Conservation (phyloP, 805 yeast genomes). For the Vanderwaltozyma polyspora region DNA sequence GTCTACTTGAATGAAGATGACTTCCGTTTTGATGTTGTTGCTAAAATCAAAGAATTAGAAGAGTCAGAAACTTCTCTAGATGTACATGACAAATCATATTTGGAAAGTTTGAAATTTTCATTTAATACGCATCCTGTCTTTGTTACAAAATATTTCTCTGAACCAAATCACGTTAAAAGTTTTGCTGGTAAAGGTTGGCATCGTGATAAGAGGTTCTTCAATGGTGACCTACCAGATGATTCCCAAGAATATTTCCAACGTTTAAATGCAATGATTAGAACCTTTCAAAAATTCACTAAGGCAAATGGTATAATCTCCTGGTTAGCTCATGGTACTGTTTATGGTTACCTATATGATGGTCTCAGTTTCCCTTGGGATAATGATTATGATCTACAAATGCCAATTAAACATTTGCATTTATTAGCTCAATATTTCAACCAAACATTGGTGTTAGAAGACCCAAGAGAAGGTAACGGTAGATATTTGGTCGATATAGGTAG, state of each 20-base stretch:
- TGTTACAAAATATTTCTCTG: slow-evolving; percentile 31
- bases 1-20: slow-evolving; percentile 13
- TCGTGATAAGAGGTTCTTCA: slow-evolving; percentile 49
- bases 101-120: slow-evolving; percentile 27
- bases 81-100: slow-evolving; percentile 22
- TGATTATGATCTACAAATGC: slow-evolving; percentile 54
- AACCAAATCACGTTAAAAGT: slow-evolving; percentile 15
- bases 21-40: slow-evolving; percentile 20
- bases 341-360: slow-evolving; percentile 58
- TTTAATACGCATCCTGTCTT: slow-evolving; percentile 19
- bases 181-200: slow-evolving; percentile 27
- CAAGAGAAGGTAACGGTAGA: slow-evolving; percentile 41
- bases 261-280: slow-evolving; percentile 36
- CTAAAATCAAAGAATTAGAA: slow-evolving; percentile 18
- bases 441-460: slow-evolving; percentile 36
- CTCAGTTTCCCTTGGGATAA: slow-evolving; percentile 53
- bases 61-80: slow-evolving; percentile 12
- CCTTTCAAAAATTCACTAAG: slow-evolving; percentile 39
- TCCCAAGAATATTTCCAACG: slow-evolving; percentile 21
- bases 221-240: slow-evolving; percentile 29
- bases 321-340: slow-evolving; percentile 55
- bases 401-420: slow-evolving; percentile 34
- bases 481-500: slow-evolving; percentile 41
- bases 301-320: slow-evolving; percentile 39
- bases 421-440: slow-evolving; percentile 33